Evolutionary conservation across 2,329 filamentous ascomycete genomes (phyloP), one percentile per base, ranked within the genome.

Genomic region (Leptodontidium sp.): DNA sequence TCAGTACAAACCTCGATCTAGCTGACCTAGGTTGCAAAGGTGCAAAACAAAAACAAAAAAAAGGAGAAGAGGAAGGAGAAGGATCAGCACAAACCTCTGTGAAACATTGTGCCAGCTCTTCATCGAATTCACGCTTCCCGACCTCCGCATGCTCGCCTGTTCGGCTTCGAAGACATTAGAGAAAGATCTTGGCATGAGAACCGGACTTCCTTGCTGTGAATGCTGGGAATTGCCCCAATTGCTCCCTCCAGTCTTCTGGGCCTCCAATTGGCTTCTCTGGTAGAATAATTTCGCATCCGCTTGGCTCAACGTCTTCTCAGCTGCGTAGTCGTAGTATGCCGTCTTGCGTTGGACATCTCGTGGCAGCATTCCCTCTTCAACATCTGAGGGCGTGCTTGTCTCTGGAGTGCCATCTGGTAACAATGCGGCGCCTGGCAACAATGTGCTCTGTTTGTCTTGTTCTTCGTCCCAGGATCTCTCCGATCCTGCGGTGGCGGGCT

Each of bases 231-330:
- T 74, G 26, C 71, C 76, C 76, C 75, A 77, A 68, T 75, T 77
- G 55, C 73, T 77, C 21, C 75, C 73, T 15, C 76, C 76, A n/a
- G 75, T 73, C 68, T 74, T 77, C 35, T 78, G 75, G 14, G 74
- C 71, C 45, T 79, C 91, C 68, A 90, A 84, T 80, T 94, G 92
- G 80, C 93, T 94, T 73, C 93, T 87, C 82, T 98, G 95, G 80
- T 97, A 99, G 82, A 98, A 97, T 71, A 98, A 87, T 81, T 97
- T 98, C 69, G 95, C 93, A 79, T 99, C 96, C 32, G 93, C 91
- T 80, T 97, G 94, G 77, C 91, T 97, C 89, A 97, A 92, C 77
- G 95, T 93, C 76, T 96, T 97, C 81, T 99, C 96, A 64, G 93
- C 92, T 64, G 95, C 91, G 77, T 95, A 93, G 80, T 98, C 94